phyloP scores from a whole-genome alignment of 2,329 filamentous ascomycete genomes.

The Amesomyces nigricolor region DNA sequence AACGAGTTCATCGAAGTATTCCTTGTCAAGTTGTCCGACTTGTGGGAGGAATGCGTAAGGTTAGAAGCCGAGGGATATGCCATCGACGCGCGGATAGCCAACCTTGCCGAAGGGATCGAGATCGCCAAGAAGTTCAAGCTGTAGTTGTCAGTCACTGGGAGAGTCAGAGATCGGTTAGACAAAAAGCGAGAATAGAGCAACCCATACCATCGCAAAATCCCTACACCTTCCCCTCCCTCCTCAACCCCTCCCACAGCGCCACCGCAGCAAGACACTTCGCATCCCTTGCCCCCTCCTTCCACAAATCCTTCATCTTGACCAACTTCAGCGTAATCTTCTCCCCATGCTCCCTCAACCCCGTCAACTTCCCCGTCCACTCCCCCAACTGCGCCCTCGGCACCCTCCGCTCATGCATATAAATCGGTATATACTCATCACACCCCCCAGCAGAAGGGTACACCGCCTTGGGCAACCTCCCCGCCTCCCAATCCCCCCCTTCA shows the following conservation, averaged over 20 bases:
- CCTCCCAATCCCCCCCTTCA: constrained; percentile 7
- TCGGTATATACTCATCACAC: constrained; percentile 55
- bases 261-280: constrained; percentile 55
- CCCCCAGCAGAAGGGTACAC: constrained; percentile 55
- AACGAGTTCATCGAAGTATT: constrained; percentile 81
- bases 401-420: constrained; percentile 51
- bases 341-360: constrained; percentile 51
- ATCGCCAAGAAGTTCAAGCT: constrained; percentile 55
- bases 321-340: constrained; percentile 59
- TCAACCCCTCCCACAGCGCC: constrained; percentile 53
- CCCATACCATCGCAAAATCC: background rate
- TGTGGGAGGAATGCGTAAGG: constrained; percentile 62
- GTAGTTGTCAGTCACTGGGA: background rate
- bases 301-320: constrained; percentile 51
- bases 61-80: constrained; percentile 68
- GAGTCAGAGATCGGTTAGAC: background rate
- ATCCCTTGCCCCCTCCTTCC: constrained; percentile 53
- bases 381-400: constrained; percentile 45
- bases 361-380: constrained; percentile 53
- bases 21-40: constrained; percentile 54
- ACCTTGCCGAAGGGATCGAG: constrained; percentile 72
- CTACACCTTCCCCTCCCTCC: constrained; percentile 40
- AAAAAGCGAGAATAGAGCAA: constrained; percentile 4
- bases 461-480: constrained; percentile 36
- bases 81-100: constrained; percentile 73